These are phyloP conservation scores for Penicillium sclerotigenum DNA, from an alignment of 2,329 filamentous ascomycete genomes.

Conservation along the genomic window DNA sequence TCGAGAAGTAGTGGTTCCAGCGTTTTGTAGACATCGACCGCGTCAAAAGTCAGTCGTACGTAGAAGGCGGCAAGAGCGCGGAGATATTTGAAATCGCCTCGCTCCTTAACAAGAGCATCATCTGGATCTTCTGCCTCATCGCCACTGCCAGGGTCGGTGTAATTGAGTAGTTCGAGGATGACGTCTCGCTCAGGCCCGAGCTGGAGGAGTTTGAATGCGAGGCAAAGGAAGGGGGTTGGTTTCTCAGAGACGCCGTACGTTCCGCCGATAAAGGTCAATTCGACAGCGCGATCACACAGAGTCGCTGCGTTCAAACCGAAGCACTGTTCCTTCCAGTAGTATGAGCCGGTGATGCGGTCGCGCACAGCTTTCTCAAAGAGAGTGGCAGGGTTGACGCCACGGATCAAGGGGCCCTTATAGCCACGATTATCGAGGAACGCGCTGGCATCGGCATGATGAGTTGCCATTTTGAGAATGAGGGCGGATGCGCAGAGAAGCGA, in stretches of 20 bases:
- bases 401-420: slow-evolving; percentile 70
- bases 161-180: slow-evolving; percentile 73
- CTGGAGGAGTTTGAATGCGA: slow-evolving; percentile 92
- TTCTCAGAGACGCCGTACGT: slow-evolving; percentile 81
- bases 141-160: slow-evolving; percentile 67
- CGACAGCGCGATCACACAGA: slow-evolving; percentile 82
- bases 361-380: slow-evolving; percentile 94
- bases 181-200: slow-evolving; percentile 76
- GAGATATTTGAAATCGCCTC: slow-evolving; percentile 67
- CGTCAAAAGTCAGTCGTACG: slow-evolving; percentile 78
- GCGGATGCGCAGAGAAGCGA: neutral
- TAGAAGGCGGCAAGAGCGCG: slow-evolving; percentile 90
- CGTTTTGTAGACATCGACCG: slow-evolving; percentile 73
- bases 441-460: slow-evolving; percentile 73
- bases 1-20: slow-evolving; percentile 84
- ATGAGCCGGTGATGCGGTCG: slow-evolving; percentile 90
- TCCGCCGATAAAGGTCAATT: slow-evolving; percentile 80
- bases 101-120: slow-evolving; percentile 33
- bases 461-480: slow-evolving; percentile 38
- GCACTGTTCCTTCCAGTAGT: slow-evolving; percentile 99
- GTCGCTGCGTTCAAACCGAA: slow-evolving; percentile 84
- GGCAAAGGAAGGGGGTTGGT: slow-evolving; percentile 84
- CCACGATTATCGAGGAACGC: slow-evolving; percentile 85
- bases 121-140: slow-evolving; percentile 29
- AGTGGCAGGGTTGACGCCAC: slow-evolving; percentile 89